Conservation (phyloP, 208 protist species). For the Novymonas esmeraldas region DNA sequence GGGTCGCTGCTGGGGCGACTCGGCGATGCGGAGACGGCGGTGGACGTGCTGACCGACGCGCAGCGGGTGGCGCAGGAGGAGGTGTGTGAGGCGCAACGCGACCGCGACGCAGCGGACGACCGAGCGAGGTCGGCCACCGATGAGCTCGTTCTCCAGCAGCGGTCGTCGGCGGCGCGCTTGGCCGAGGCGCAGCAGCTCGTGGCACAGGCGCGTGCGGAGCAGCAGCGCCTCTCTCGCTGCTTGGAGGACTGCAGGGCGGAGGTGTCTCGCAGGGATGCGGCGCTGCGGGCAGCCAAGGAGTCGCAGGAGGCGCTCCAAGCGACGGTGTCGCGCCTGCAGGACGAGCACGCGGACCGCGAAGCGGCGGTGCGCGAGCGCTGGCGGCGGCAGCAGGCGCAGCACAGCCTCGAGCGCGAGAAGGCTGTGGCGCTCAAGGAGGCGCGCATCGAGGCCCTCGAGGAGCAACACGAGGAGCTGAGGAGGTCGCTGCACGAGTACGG, state of each 20-base stretch:
- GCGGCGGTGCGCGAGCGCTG: slow-evolving; percentile 16
- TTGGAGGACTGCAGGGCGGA: slow-evolving; percentile 6
- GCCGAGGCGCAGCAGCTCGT: slow-evolving; percentile 24
- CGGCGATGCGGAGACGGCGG: slow-evolving; percentile 27
- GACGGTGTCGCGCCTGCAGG: slow-evolving; percentile 12
- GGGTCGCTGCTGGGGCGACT: slow-evolving; percentile 15
- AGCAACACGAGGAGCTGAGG: slow-evolving; percentile 3
- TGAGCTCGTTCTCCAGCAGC: slow-evolving; percentile 10
- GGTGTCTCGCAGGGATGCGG: slow-evolving; percentile 7
- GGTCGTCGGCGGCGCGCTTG: slow-evolving; percentile 7
- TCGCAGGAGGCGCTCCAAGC: background rate
- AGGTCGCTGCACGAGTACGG: background rate
- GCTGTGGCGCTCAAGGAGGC: slow-evolving; percentile 16
- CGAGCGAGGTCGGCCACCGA: background rate
- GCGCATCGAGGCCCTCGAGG: slow-evolving; percentile 3
- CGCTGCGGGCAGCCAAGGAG: slow-evolving; percentile 13
- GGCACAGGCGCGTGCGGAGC: slow-evolving; percentile 1
- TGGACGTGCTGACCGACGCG: slow-evolving; percentile 25
- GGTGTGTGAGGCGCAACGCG: slow-evolving; percentile 16
- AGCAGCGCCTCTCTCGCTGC: background rate
- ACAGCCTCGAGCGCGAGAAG: slow-evolving; percentile 14
- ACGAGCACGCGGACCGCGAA: background rate
- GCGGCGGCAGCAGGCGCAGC: slow-evolving; percentile 30
- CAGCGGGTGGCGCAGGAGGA: slow-evolving; percentile 22
- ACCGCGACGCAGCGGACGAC: slow-evolving; percentile 11